Evolutionary conservation across 2,329 filamentous ascomycete genomes (phyloP), one percentile per base, ranked within the genome.

Genomic region (Pseudodiploospora longispora): DNA sequence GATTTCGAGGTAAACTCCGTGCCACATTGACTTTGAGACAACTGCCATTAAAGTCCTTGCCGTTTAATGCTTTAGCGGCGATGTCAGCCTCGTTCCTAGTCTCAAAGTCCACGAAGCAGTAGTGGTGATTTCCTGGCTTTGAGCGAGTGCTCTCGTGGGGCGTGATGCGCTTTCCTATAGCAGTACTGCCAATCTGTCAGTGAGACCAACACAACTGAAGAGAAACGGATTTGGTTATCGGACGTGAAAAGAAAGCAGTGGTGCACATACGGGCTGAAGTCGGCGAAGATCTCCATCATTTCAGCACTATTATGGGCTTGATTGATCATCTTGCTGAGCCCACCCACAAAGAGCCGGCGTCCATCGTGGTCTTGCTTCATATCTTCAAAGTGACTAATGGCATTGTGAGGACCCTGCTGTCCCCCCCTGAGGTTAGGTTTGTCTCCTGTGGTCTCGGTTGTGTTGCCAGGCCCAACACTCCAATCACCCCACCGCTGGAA

Each of bases 101-200:
- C 39, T 64, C 66, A 44, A 84, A 72, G 53, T 84, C 79, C n/a
- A 84, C 76, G 47, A 83, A 84, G 52, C 78, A 77, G 59, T 79
- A 83, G 61, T 83, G 75, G 55, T 79, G 71, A 50, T 77, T 72
- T 30, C 76, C 77, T 0, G 69, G 64, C 35, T 68, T 66, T n/a
- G 65, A 59, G 28, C 64, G 66, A 46, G 70, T 82, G 55, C 62
- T 77, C 55, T 66, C 78, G 57, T 69, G 80, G 49, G 72, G 78
- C 38, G 71, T 82, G 67, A 76, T 83, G 12, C 71, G 64, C 52
- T 75, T 75, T 51, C 71, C 66, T 38, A 75, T 66, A 6, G 39
- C 48, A 9, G 48, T 47, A 6, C 57, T 60, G 19, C 32, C 32
- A 9, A 12, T 12, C 32, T 12, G 12, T 34, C 32, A 34, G 32